Evolutionary conservation across 352 stramenopile genomes (phyloP), one percentile per base, ranked within the genome.

Genomic region (Phytopythium boreale): DNA sequence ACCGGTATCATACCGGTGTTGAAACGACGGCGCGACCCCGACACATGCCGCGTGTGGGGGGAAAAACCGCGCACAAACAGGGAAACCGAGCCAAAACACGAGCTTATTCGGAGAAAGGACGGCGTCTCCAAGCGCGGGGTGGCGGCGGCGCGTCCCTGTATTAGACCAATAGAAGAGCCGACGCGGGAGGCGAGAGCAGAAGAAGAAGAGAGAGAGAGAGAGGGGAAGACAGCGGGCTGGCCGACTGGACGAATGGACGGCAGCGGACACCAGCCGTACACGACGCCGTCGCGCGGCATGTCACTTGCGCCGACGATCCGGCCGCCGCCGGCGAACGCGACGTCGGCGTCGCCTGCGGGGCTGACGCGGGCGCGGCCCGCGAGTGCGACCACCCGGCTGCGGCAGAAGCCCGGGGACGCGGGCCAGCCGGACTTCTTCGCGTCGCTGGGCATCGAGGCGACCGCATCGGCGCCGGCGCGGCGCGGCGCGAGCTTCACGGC

Each of bases 301-400:
- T 78, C 75, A 50, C 65, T 62, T 34, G 34, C 63, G 36, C 43
- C 51, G 22, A n/a, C 57, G 24, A 34, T 34, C 7, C 49, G 26
- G 9, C 37, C 41, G 24, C 34, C 64, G 43, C 7, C 31, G 20
- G 22, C 41, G 17, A 29, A 26, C 44, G 24, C 26, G 26, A 2
- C 6, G 15, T 24, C 49, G 49, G 49, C 49, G 26, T 22, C 49
- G n/a, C 36, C 55, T 22, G 37, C 31, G 29, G 67, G 41, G 22
- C n/a, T 59, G 22, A 72, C 68, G 24, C 69, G 71, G 43, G 47
- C 66, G 47, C 75, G 81, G 17, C 77, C 81, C 22, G 75, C 79
- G 22, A 88, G 80, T 51, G 83, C 80, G n/a, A 72, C 59, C 56
- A 88, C 79, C 47, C 79, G 69, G 19, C 60, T 93, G 66, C 77